Conservation (phyloP, 805 yeast genomes). For the Ogataea trehaloabstinens region DNA sequence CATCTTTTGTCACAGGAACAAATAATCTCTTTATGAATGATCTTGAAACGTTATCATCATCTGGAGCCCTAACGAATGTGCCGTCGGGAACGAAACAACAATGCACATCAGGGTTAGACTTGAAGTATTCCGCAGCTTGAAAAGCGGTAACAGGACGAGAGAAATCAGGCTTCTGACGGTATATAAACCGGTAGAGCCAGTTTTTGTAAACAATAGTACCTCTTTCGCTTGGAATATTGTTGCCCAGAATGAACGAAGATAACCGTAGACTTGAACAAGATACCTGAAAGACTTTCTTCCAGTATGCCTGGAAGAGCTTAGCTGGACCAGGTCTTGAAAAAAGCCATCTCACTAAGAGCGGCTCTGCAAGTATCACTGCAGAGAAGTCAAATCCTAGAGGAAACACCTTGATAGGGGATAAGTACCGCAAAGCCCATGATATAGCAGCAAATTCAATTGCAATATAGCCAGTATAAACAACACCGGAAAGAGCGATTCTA, state of each 20-base stretch:
- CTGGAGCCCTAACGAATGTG: conserved; percentile 80
- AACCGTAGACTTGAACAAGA: conserved; percentile 60
- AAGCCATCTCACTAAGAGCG: not conserved
- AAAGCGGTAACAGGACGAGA: conserved; percentile 50
- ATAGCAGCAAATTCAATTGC: conserved; percentile 70
- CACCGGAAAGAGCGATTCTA: conserved; percentile 68
- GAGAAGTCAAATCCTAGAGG: conserved; percentile 17
- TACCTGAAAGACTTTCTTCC: conserved; percentile 59
- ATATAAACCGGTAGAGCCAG: conserved; percentile 37
- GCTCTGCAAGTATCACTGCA: not conserved
- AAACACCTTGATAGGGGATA: conserved; percentile 30
- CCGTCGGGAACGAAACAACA: conserved; percentile 82
- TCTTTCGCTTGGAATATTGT: conserved; percentile 62
- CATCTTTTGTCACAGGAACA: conserved; percentile 79
- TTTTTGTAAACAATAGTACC: conserved; percentile 64
- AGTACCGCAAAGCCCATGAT: conserved; percentile 46
- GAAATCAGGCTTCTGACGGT: conserved; percentile 40
- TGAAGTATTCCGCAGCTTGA: conserved; percentile 45
- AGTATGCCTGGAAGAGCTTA: conserved; percentile 27
- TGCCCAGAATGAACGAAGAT: conserved; percentile 76
- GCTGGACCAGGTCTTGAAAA: not conserved
- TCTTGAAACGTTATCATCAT: conserved; percentile 70
- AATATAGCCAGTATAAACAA: conserved; percentile 72
- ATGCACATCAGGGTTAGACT: conserved; percentile 37
- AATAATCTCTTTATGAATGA: conserved; percentile 64